Conservation (phyloP, 192 early-diverging fungal genomes). For the Irineochytrium annulatum region DNA sequence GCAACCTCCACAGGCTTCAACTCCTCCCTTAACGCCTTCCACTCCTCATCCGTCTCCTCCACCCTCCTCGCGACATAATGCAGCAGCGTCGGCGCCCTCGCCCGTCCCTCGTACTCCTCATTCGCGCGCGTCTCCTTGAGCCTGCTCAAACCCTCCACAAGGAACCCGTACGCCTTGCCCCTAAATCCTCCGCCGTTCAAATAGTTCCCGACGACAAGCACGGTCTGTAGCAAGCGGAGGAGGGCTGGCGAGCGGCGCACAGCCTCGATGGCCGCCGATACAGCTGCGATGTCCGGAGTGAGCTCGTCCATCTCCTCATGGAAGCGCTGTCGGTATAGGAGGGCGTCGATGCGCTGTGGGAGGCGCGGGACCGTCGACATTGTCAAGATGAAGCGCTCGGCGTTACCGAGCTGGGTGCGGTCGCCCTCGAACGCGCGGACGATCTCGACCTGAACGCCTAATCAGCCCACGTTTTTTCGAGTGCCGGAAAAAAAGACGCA, state of each 20-base stretch:
- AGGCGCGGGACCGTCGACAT: slow-evolving; percentile 40
- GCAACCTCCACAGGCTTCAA: slow-evolving; percentile 42
- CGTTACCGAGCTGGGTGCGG: slow-evolving; percentile 31
- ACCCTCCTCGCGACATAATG: slow-evolving; percentile 44
- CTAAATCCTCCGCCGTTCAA: slow-evolving; percentile 46
- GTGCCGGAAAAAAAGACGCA: slow-evolving; percentile 3
- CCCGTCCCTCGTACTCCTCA: slow-evolving; percentile 2
- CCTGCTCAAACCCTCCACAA: slow-evolving; percentile 34
- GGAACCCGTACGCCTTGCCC: slow-evolving; percentile 49
- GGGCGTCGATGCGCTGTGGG: slow-evolving; percentile 25
- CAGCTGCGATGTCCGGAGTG: slow-evolving; percentile 29
- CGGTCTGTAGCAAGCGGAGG: slow-evolving; percentile 26
- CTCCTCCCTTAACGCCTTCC: slow-evolving; percentile 36
- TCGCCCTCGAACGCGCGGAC: slow-evolving; percentile 42
- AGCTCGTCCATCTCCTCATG: slow-evolving; percentile 45
- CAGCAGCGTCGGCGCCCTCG: slow-evolving; percentile 39
- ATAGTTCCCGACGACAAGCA: slow-evolving; percentile 50
- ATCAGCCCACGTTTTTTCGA: not conserved
- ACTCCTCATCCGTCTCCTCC: slow-evolving; percentile 30
- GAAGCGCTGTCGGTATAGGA: slow-evolving; percentile 40
- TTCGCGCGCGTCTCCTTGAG: slow-evolving; percentile 43
- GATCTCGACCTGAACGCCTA: slow-evolving; percentile 26
- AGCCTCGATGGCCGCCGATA: slow-evolving; percentile 32
- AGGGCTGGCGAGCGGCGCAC: slow-evolving; percentile 27
- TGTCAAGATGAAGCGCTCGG: slow-evolving; percentile 41